phyloP scores from a whole-genome alignment of 257 asterid species.

The Capsicum rhomboideum region DNA sequence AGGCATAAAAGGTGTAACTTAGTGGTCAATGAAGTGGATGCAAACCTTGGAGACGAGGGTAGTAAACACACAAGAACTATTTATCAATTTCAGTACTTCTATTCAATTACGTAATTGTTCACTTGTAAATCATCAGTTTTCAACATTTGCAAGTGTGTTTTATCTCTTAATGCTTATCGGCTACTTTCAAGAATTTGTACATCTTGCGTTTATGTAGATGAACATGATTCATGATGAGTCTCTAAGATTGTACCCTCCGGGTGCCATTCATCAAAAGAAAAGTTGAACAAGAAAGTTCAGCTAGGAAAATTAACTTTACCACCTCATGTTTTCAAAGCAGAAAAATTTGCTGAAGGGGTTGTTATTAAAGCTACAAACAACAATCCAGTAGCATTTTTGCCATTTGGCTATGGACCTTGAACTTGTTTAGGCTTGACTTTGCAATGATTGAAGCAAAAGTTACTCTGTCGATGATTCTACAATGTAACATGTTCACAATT shows the following conservation, averaged over 20 bases:
- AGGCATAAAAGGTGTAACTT: too few relatives aligned
- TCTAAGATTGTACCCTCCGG: slow-evolving; percentile 59
- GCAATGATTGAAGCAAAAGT: slow-evolving; percentile 48
- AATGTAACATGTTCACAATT: slow-evolving; percentile 28
- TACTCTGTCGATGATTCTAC: slow-evolving; percentile 56
- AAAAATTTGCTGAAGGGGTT: slow-evolving; percentile 39
- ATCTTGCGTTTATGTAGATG: slow-evolving; percentile 19
- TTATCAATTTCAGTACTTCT: background rate
- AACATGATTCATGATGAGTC: slow-evolving; percentile 55
- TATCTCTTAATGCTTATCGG: background rate
- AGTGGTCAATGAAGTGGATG: too few relatives aligned
- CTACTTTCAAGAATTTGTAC: background rate
- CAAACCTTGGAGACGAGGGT: too few relatives aligned
- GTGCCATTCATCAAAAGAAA: slow-evolving; percentile 47
- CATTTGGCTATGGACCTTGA: slow-evolving; percentile 68
- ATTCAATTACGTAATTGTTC: background rate
- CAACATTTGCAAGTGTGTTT: background rate
- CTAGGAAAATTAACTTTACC: slow-evolving; percentile 38
- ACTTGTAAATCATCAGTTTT: background rate
- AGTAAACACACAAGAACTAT: too few relatives aligned
- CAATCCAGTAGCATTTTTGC: slow-evolving; percentile 41
- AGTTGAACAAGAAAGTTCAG: slow-evolving; percentile 23
- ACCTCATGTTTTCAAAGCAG: slow-evolving; percentile 42
- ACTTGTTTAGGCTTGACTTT: slow-evolving; percentile 56
- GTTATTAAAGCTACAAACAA: slow-evolving; percentile 30